Evolutionary conservation across 192 early-diverging fungal genomes (phyloP), one percentile per base, ranked within the genome.

Genomic region (Umbelopsis sp.): DNA sequence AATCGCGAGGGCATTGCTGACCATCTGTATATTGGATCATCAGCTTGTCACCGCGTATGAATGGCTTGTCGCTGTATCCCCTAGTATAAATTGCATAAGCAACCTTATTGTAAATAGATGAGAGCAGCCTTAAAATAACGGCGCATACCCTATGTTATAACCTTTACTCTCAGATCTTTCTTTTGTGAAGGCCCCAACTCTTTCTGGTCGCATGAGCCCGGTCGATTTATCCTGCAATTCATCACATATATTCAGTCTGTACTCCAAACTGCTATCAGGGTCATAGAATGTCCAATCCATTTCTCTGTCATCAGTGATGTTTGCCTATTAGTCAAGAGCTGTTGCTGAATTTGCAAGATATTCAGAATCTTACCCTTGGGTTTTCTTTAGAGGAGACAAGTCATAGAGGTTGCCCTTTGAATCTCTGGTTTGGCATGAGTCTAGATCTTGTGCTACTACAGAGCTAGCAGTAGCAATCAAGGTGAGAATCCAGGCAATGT

Each of bases 1-100:
- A 53, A 5, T 44, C 45, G 8, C 70, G 67, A 16, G 74, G 66
- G 21, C 84, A 86, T 14, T 31, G 26, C 45, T 83, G 81, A 0
- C 82, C 84, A 8, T 73, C 62, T 11, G 65, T 21, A 72, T 84
- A 86, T n/a, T 84, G 70, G 2, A 82, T 51, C 31, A 82, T 20
- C 17, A 86, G 68, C 36, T 77, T 77, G 22, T 75, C 70, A 24
- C 83, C 81, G 9, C 74, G 82, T 4, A 81, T 31, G 1, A 53
- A 66, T 34, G 71, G 81, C 8, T 20, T 69, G 47, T 65, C 56
- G 69, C 43, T 72, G 31, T 68, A 45, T 36, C 52, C 34, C 10
- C 68, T 70, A 50, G 11, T 25, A 20, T 20, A 53, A 53, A 10
- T 12, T 8, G 24, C 4, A 3, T 2, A 52, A 10, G 22, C 25